phyloP scores from a whole-genome alignment of 345 rosid species.

The Lepidium aucheri region DNA sequence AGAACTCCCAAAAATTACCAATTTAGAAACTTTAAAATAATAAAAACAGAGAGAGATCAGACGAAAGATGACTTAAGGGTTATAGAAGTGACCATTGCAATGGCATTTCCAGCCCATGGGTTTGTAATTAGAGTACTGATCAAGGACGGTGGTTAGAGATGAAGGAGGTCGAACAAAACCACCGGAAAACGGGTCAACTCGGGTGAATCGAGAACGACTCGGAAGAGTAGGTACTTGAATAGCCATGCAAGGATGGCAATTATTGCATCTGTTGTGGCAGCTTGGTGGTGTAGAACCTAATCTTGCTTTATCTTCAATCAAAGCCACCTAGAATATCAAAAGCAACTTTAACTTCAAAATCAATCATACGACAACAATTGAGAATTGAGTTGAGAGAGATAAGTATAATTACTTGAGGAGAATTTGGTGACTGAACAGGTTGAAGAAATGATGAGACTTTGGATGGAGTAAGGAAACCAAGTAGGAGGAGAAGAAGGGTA shows the following conservation, averaged over 20 bases:
- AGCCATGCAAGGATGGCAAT: constrained; percentile 88
- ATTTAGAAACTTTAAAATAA: neutral
- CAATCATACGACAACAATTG: neutral
- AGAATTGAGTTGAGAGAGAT: neutral
- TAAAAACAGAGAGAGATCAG: neutral
- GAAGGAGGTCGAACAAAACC: constrained; percentile 17
- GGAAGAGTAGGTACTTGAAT: constrained; percentile 68
- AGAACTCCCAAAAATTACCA: constrained; percentile 6
- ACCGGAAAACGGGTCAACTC: constrained; percentile 31
- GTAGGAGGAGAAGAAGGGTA: neutral
- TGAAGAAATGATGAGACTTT: constrained; percentile 25
- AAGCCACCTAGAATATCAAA: constrained; percentile 28
- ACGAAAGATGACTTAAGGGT: constrained; percentile 47
- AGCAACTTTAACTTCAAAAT: neutral
- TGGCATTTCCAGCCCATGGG: constrained; percentile 92
- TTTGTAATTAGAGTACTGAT: constrained; percentile 79
- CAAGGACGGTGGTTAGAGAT: constrained; percentile 22
- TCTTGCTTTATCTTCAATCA: constrained; percentile 59
- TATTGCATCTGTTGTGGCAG: constrained; percentile 79
- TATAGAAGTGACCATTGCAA: constrained; percentile 62
- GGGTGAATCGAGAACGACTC: constrained; percentile 13
- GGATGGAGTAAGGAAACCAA: neutral
- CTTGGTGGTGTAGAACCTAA: constrained; percentile 89
- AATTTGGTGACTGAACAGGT: constrained; percentile 8
- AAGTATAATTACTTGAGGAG: constrained; percentile 18